phyloP scores from a whole-genome alignment of 1,284 basidiomycete species.

The Pseudozyma thailandica region DNA sequence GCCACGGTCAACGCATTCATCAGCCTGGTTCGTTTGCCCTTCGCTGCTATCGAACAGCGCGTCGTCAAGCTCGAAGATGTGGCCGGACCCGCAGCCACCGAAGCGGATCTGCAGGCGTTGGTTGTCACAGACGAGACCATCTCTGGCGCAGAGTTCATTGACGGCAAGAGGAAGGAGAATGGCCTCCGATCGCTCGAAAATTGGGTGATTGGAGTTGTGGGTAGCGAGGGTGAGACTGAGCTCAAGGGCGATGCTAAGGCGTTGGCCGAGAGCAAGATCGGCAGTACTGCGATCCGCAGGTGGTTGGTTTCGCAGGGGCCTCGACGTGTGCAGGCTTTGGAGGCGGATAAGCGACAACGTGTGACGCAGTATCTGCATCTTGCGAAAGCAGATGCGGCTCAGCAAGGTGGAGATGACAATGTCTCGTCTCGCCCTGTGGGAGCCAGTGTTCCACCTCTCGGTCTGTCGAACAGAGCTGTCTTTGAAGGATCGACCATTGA shows the following conservation, averaged over 20 bases:
- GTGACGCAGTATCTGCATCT: conserved; percentile 26
- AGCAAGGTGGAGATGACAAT: conserved; percentile 1
- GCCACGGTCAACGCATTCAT: conserved; percentile 58
- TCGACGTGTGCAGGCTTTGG: conserved; percentile 31
- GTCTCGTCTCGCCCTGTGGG: conserved; percentile 44
- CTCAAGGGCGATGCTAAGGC: conserved; percentile 56
- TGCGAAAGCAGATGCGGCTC: background rate
- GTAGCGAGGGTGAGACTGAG: conserved; percentile 55
- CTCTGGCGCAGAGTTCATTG: conserved; percentile 58
- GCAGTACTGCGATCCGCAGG: conserved; percentile 63
- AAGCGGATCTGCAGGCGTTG: conserved; percentile 53
- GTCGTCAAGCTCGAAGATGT: conserved; percentile 61
- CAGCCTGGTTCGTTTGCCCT: conserved; percentile 37
- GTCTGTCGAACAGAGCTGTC: conserved; percentile 64
- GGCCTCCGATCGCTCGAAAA: conserved; percentile 40
- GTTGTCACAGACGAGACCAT: conserved; percentile 65
- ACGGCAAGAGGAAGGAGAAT: conserved; percentile 49
- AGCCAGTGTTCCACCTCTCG: conserved; percentile 63
- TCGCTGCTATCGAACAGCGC: conserved; percentile 37
- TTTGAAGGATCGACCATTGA: conserved; percentile 37
- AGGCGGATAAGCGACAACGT: conserved; percentile 20
- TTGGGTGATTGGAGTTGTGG: conserved; percentile 61
- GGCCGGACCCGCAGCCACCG: conserved; percentile 62
- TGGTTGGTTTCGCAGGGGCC: conserved; percentile 50
- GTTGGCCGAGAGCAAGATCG: conserved; percentile 60